These are phyloP conservation scores for Chlorella sp. DNA, from an alignment of 139 green algal species.

Conservation along the genomic window DNA sequence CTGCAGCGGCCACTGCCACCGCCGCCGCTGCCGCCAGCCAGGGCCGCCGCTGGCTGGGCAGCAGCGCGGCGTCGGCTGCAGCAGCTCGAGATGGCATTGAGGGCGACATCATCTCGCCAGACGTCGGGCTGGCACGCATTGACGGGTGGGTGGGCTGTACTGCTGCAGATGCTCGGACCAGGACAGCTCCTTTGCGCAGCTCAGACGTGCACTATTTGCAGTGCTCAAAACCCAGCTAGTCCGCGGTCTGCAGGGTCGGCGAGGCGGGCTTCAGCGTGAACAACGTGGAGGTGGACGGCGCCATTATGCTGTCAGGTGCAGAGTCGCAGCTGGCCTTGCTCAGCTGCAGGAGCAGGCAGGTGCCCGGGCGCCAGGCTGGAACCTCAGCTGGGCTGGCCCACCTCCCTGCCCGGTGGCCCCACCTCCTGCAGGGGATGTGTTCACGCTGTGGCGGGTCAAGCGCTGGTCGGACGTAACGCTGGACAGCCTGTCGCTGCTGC, in stretches of 20 bases:
- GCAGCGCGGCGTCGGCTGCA: no score
- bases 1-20: no score
- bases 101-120: constrained; percentile 36
- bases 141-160: constrained; percentile 34
- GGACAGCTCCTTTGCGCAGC: background rate
- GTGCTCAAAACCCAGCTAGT: background rate
- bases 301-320: constrained; percentile 7
- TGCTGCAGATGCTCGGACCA: background rate
- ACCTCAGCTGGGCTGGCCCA: background rate
- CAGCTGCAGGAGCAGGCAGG: background rate
- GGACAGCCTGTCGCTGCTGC: constrained; percentile 17
- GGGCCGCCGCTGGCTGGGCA: no score
- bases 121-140: constrained; percentile 45
- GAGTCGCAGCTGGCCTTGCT: background rate
- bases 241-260: constrained; percentile 23
- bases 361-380: background rate
- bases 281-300: constrained; percentile 44
- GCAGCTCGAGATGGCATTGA: no score
- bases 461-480: background rate
- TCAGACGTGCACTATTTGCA: background rate
- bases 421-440: constrained; percentile 16
- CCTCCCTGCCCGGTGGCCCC: background rate
- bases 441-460: constrained; percentile 25
- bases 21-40: no score
- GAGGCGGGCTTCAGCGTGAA: constrained; percentile 48